A percentile compares a stretch with the other conserved stretches of the same genome.
Conservation (phyloP, 2,329 filamentous ascomycete genomes). For the Aureobasidium pullulans region DNA sequence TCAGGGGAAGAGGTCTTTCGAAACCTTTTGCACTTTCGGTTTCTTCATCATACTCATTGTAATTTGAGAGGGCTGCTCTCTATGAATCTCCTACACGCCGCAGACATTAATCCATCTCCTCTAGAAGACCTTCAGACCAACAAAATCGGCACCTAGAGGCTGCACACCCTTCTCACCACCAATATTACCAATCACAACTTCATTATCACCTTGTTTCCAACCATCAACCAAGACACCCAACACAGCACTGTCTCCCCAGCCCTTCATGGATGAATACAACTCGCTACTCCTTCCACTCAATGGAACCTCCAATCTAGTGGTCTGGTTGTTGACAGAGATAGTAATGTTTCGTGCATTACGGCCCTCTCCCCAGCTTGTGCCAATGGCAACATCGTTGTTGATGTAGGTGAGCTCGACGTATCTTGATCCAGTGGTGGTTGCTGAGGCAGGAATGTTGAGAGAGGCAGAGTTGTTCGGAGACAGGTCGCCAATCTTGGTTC, state of each 20-base stretch:
- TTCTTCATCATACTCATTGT: no score
- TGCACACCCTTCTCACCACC: constrained; percentile 19
- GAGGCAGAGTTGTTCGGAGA: constrained; percentile 25
- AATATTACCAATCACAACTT: constrained; percentile 28
- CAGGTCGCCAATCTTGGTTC: constrained; percentile 38
- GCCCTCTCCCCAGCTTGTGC: constrained; percentile 36
- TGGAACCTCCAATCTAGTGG: constrained; percentile 44
- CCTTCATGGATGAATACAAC: constrained; percentile 34
- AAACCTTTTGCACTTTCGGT: no score
- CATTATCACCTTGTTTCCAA: constrained; percentile 30
- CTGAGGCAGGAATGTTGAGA: constrained; percentile 28
- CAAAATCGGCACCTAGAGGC: constrained; percentile 36
- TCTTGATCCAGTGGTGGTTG: constrained; percentile 24
- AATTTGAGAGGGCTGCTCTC: no score
- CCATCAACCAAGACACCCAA: constrained; percentile 40
- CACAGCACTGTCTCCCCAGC: constrained; percentile 45
- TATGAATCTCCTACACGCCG: no score
- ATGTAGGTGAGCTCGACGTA: constrained; percentile 44
- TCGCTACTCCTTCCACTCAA: constrained; percentile 33
- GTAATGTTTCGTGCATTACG: constrained; percentile 46
- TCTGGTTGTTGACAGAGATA: constrained; percentile 37
- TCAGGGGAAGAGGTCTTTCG: no score
- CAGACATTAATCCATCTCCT: neutral
- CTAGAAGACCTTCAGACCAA: constrained; percentile 34
- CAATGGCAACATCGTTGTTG: constrained; percentile 45